Conservation (phyloP, 352 stramenopile genomes). For the Phytophthora tentaculata region DNA sequence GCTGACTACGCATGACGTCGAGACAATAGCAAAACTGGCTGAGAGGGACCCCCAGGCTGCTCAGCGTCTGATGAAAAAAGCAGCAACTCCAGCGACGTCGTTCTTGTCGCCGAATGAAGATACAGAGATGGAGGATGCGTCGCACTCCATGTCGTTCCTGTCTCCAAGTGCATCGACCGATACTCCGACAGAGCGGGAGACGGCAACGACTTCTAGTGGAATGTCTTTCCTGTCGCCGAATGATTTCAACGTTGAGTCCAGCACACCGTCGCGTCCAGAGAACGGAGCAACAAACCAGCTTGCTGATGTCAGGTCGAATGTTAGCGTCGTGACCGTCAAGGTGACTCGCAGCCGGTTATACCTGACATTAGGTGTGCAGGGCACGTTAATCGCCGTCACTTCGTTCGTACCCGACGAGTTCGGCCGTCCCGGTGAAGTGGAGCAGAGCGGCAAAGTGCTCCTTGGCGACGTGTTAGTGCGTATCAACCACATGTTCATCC, state of each 20-base stretch:
- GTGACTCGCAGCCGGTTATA: slow-evolving; percentile 53
- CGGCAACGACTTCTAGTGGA: slow-evolving; percentile 8
- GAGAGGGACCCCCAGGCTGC: slow-evolving; percentile 16
- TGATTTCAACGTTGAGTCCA: slow-evolving; percentile 42
- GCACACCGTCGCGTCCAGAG: slow-evolving; percentile 12
- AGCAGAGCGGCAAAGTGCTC: slow-evolving; percentile 72
- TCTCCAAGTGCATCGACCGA: slow-evolving; percentile 22
- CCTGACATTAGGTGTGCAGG: slow-evolving; percentile 62
- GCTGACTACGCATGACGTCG: slow-evolving; percentile 12
- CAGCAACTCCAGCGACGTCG: slow-evolving; percentile 1
- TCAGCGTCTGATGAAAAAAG: slow-evolving; percentile 1
- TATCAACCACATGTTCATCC: slow-evolving; percentile 47
- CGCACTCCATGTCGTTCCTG: slow-evolving; percentile 24
- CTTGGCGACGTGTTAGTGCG: slow-evolving; percentile 68
- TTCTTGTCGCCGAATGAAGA: slow-evolving; percentile 10
- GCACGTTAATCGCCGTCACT: slow-evolving; percentile 58
- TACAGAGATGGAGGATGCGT: slow-evolving; percentile 3
- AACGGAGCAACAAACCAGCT: neutral
- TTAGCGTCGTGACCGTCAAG: slow-evolving; percentile 41
- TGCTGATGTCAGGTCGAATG: slow-evolving; percentile 28
- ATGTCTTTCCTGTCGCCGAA: slow-evolving; percentile 61
- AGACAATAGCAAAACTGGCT: slow-evolving; percentile 32
- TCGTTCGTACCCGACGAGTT: slow-evolving; percentile 62
- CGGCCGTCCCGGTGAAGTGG: slow-evolving; percentile 65
- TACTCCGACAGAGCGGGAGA: neutral